phyloP scores from a whole-genome alignment of 306 rosid species.

The Trichosanthes cucumerina region DNA sequence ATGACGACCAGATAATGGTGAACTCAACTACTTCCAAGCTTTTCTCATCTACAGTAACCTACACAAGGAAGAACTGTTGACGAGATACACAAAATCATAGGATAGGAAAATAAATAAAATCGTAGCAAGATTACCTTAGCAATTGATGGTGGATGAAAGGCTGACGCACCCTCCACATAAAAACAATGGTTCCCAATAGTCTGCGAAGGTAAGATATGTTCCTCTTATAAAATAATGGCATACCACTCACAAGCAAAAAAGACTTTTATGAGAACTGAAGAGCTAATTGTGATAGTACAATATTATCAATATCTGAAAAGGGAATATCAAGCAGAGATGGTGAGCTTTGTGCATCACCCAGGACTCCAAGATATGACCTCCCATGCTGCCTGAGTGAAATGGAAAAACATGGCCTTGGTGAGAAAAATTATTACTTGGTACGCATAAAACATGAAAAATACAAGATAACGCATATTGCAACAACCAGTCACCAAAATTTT shows the following conservation, averaged over 20 bases:
- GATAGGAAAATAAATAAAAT: background rate
- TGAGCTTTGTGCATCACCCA: slow-evolving; percentile 50
- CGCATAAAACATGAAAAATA: background rate
- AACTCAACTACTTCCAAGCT: slow-evolving; percentile 46
- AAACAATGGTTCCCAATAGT: slow-evolving; percentile 42
- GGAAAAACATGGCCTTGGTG: background rate
- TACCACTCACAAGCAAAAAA: background rate
- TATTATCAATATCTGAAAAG: slow-evolving; percentile 68
- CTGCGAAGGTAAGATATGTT: slow-evolving; percentile 36
- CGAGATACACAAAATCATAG: background rate
- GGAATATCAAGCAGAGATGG: slow-evolving; percentile 59
- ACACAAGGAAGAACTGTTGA: slow-evolving; percentile 1
- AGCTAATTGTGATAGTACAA: slow-evolving; percentile 35
- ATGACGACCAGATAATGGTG: slow-evolving; percentile 72
- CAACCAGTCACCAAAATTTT: background rate
- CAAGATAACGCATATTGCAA: background rate
- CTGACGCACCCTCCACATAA: slow-evolving; percentile 87
- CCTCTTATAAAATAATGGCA: background rate
- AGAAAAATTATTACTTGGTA: background rate
- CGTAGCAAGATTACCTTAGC: slow-evolving; percentile 46
- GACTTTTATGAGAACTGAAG: background rate
- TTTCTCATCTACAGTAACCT: slow-evolving; percentile 58
- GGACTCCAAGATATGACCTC: slow-evolving; percentile 71
- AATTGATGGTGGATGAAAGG: slow-evolving; percentile 54
- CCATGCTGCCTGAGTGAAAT: slow-evolving; percentile 60